Conservation (phyloP, 345 rosid genomes). For the Combretum micranthum region DNA sequence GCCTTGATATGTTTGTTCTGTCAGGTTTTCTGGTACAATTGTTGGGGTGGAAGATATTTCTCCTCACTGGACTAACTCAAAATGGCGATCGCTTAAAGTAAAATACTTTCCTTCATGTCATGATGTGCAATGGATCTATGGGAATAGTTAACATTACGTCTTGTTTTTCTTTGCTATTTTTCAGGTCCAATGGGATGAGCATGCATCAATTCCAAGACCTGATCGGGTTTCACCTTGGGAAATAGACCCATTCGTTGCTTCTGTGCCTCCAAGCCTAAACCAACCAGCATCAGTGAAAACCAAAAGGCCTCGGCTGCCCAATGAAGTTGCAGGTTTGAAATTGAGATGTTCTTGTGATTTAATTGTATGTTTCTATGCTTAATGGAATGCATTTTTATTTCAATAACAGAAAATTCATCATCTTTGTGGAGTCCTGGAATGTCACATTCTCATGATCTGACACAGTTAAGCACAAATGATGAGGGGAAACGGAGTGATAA, state of each 20-base stretch:
- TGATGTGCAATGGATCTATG: background rate
- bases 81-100: conserved; percentile 85
- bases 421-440: conserved; percentile 50
- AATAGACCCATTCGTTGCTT: conserved; percentile 57
- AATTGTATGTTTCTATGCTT: no score
- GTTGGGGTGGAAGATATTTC: conserved; percentile 77
- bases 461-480: conserved; percentile 25
- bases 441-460: conserved; percentile 46
- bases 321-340: conserved; percentile 41
- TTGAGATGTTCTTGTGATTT: conserved; percentile 1
- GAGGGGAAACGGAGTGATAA: conserved; percentile 47
- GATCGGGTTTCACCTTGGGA: conserved; percentile 96
- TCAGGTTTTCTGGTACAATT: conserved; percentile 84
- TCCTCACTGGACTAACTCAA: conserved; percentile 69
- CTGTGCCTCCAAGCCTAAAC: conserved; percentile 33
- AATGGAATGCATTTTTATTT: background rate
- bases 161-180: background rate
- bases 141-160: background rate
- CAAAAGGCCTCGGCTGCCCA: conserved; percentile 66
- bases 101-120: background rate
- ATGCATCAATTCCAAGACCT: conserved; percentile 70
- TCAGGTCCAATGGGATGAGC: conserved; percentile 97
- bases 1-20: conserved; percentile 7
- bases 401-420: conserved; percentile 33
- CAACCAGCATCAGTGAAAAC: conserved; percentile 40